These are phyloP conservation scores for Phialocephala subalpina DNA, from an alignment of 2,329 filamentous ascomycete species.

Conservation along the genomic window DNA sequence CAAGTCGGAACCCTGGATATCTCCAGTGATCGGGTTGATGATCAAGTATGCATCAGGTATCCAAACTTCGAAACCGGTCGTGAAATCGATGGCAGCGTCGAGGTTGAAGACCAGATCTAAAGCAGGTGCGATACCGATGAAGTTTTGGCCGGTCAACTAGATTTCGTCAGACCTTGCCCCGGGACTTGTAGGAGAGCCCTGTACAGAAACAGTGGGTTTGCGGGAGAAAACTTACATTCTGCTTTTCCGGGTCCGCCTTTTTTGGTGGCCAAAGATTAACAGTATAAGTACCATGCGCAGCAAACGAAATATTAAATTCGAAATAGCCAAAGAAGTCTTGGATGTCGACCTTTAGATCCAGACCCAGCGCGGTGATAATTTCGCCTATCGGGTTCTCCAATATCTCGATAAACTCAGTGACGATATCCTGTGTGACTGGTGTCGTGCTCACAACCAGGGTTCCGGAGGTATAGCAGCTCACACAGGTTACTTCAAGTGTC, in stretches of 20 bases:
- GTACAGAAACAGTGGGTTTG: slow-evolving; percentile 1
- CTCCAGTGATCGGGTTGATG: slow-evolving; percentile 23
- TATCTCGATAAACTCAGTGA: neutral
- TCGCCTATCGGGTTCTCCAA: slow-evolving; percentile 8
- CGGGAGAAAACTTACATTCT: neutral
- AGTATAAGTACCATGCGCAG: slow-evolving; percentile 19
- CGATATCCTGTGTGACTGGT: neutral
- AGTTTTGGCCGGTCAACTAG: neutral
- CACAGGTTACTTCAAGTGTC: slow-evolving; percentile 2
- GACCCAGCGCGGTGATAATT: slow-evolving; percentile 5
- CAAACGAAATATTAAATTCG: slow-evolving; percentile 28
- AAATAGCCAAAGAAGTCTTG: slow-evolving; percentile 28
- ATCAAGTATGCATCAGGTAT: slow-evolving; percentile 23
- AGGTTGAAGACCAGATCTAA: slow-evolving; percentile 20
- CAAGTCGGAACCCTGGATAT: slow-evolving; percentile 24
- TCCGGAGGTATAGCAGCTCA: slow-evolving; percentile 18
- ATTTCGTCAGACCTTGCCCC: too few relatives aligned
- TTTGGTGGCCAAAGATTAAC: slow-evolving; percentile 13
- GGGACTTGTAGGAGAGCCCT: neutral
- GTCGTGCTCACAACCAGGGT: slow-evolving; percentile 10
- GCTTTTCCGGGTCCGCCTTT: neutral
- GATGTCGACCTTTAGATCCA: slow-evolving; percentile 21
- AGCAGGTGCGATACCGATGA: slow-evolving; percentile 23
- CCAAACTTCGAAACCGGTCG: slow-evolving; percentile 23
- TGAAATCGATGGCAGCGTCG: slow-evolving; percentile 23